Evolutionary conservation across 1,284 basidiomycete genomes (phyloP).

Genomic region (Phaffia rhodozyma): DNA sequence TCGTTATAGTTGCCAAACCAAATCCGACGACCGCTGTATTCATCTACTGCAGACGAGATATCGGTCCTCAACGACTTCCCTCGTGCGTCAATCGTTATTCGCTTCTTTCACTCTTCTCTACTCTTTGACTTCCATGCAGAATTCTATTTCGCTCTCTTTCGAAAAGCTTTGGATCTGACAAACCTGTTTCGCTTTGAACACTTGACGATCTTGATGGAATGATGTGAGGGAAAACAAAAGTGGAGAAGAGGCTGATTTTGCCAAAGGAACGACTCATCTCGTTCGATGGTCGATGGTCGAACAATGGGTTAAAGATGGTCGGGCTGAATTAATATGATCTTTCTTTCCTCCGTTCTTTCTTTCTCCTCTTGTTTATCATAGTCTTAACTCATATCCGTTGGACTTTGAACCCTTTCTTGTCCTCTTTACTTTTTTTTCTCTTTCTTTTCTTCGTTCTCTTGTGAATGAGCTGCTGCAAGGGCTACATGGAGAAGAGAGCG

Average conservation of each 20-base stretch:
- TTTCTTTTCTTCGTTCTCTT: no score
- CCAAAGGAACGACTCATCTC: slow-evolving; percentile 33
- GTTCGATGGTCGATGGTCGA: slow-evolving; percentile 33
- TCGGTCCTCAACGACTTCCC: slow-evolving; percentile 55
- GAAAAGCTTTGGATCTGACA: neutral
- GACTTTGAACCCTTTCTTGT: no score
- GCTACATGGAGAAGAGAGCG: no score
- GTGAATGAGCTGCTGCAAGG: no score
- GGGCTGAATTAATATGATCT: slow-evolving; percentile 26
- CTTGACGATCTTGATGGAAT: no score
- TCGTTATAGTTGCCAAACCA: slow-evolving; percentile 53
- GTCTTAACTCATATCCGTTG: no score
- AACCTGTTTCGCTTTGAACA: neutral
- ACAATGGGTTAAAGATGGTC: slow-evolving; percentile 32
- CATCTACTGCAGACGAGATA: slow-evolving; percentile 57
- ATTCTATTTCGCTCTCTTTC: no score
- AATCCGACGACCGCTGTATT: slow-evolving; percentile 63
- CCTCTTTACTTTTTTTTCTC: no score
- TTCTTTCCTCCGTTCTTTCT: no score
- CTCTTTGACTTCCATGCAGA: no score
- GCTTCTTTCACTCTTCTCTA: slow-evolving; percentile 8
- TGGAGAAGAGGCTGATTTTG: slow-evolving; percentile 30
- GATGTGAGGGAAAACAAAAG: slow-evolving; percentile 19
- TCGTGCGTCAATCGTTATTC: slow-evolving; percentile 45
- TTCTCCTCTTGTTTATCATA: no score